Conservation (phyloP, 306 rosid species). For the Citrullus amarus region DNA sequence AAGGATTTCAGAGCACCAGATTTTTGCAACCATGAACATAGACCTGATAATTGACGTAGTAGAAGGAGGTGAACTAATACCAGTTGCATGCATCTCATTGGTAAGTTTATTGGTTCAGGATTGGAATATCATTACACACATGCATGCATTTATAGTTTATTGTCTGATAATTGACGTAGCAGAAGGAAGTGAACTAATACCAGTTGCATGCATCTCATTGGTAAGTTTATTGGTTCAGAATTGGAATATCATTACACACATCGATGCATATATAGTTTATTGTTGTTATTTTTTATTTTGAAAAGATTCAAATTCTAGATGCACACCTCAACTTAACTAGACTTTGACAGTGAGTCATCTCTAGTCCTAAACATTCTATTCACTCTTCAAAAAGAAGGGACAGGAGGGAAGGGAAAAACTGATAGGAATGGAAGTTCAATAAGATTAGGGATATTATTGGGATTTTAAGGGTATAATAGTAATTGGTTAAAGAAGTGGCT, state of each 20-base stretch:
- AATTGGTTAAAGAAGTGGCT: no score
- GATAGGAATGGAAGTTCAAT: no score
- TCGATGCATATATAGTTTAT: neutral
- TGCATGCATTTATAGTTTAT: neutral
- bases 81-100: constrained; percentile 84
- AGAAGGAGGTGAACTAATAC: constrained; percentile 42
- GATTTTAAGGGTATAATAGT: no score
- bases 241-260: neutral
- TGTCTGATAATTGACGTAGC: constrained; percentile 45
- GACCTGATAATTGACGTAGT: constrained; percentile 63
- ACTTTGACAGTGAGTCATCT: neutral
- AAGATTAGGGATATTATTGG: no score
- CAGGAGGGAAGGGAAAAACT: neutral
- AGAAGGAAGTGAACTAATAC: constrained; percentile 42
- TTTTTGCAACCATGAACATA: constrained; percentile 26
- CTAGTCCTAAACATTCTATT: neutral
- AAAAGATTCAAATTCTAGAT: neutral
- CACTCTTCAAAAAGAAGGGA: no score
- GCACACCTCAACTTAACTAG: neutral
- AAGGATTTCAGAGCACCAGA: constrained; percentile 42
- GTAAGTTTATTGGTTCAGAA: constrained; percentile 27
- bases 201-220: constrained; percentile 84
- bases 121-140: neutral
- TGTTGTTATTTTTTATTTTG: neutral
- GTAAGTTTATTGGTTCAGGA: constrained; percentile 27